A percentile compares a stretch with the other conserved stretches of the same genome.
Evolutionary conservation across 768 basidiomycete genomes (phyloP).

Genomic region (Hypsizygus marmoreus): DNA sequence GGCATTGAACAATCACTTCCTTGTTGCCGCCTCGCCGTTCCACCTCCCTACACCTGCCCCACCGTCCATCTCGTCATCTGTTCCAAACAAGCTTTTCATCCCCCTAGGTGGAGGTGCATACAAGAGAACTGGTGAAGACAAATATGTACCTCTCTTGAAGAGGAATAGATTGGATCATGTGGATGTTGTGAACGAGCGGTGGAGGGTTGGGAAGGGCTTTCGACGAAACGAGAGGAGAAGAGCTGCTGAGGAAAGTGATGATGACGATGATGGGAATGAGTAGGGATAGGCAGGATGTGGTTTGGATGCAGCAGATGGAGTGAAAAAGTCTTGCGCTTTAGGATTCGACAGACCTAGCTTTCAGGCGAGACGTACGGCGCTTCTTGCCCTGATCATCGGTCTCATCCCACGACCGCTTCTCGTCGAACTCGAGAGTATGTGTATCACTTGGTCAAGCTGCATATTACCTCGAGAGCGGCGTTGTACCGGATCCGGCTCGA

Average conservation of each 20-base stretch:
- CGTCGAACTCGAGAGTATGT: too few relatives aligned
- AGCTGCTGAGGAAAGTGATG: conserved; percentile 19
- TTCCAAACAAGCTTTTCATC: conserved; percentile 37
- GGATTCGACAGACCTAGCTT: too few relatives aligned
- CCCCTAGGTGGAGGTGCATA: conserved; percentile 75
- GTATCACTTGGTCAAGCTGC: too few relatives aligned
- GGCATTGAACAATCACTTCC: conserved; percentile 66
- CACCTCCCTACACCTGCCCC: conserved; percentile 43
- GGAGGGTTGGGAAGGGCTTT: conserved; percentile 67
- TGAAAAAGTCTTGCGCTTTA: neutral
- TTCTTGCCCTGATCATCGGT: too few relatives aligned
- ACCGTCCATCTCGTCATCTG: neutral
- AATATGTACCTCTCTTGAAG: conserved; percentile 67
- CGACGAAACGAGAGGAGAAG: conserved; percentile 41
- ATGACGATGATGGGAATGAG: conserved; percentile 22
- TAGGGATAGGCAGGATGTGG: conserved; percentile 11
- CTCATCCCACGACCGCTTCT: too few relatives aligned
- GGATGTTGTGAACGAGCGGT: conserved; percentile 77
- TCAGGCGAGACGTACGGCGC: too few relatives aligned
- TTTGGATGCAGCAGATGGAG: neutral
- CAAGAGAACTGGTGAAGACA: conserved; percentile 47
- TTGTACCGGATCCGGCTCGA: too few relatives aligned
- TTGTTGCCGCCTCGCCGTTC: conserved; percentile 52
- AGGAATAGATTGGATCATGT: conserved; percentile 71
- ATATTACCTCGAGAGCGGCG: too few relatives aligned